These are phyloP conservation scores for Cryptococcus sp. DNA, from an alignment of 1,284 basidiomycete species.

Conservation along the genomic window DNA sequence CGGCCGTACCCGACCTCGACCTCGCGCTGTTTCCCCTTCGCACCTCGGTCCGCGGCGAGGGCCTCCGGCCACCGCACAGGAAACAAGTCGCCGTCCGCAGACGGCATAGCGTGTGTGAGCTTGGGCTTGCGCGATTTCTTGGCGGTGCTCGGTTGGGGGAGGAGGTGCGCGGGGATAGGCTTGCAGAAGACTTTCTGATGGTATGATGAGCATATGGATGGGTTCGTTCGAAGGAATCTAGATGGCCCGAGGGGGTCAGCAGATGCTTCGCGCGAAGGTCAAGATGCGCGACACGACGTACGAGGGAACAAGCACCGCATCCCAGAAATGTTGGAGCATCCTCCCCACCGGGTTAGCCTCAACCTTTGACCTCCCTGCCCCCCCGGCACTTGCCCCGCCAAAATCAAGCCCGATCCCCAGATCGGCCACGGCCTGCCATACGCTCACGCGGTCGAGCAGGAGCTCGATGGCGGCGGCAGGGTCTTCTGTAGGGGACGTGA, in stretches of 20 bases:
- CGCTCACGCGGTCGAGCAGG: conserved; percentile 38
- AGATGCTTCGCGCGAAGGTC: background rate
- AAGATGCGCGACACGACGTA: conserved; percentile 17
- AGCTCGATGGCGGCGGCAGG: conserved; percentile 29
- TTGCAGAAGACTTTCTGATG: conserved; percentile 42
- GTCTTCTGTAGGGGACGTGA: conserved; percentile 20
- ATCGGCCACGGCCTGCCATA: conserved; percentile 44
- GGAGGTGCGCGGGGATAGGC: conserved; percentile 27
- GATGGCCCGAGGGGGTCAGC: background rate
- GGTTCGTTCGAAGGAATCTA: conserved; percentile 27
- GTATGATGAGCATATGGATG: conserved; percentile 27
- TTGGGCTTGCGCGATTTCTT: conserved; percentile 41
- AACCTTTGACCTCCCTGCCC: conserved; percentile 7
- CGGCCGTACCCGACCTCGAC: background rate
- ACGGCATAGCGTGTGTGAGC: conserved; percentile 26
- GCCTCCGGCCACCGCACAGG: background rate
- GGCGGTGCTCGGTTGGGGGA: conserved; percentile 15
- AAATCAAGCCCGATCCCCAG: conserved; percentile 24
- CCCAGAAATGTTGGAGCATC: conserved; percentile 30
- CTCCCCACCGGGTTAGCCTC: conserved; percentile 9
- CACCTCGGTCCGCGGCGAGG: background rate
- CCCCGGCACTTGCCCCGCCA: background rate
- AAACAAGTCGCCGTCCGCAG: conserved; percentile 12
- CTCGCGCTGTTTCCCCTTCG: background rate
- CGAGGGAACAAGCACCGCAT: conserved; percentile 23